phyloP scores from a whole-genome alignment of 1,284 basidiomycete species.

The Garcileccinum viscosum region DNA sequence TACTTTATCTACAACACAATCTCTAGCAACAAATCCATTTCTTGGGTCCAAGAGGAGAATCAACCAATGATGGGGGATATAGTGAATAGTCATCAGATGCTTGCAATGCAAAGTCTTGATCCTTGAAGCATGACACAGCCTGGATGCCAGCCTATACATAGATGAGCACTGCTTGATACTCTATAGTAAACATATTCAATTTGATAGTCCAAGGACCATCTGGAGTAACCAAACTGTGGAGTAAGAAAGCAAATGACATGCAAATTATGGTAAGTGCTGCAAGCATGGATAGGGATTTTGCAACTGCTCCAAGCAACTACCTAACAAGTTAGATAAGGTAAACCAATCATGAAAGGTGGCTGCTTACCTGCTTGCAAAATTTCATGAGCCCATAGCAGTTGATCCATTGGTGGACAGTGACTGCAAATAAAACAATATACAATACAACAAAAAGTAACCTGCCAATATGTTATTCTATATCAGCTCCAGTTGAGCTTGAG shows the following conservation, averaged over 20 bases:
- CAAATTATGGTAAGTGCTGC: slow-evolving; percentile 53
- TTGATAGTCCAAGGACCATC: too few species aligned
- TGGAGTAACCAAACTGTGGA: too few species aligned
- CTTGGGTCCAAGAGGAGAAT: too few species aligned
- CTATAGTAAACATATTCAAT: too few species aligned
- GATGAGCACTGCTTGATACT: too few species aligned
- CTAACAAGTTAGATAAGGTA: slow-evolving; percentile 12
- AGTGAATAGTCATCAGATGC: slow-evolving; percentile 41
- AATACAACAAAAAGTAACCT: slow-evolving; percentile 55
- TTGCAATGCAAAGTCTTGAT: slow-evolving; percentile 38
- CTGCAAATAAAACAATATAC: slow-evolving; percentile 50
- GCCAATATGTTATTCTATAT: slow-evolving; percentile 54
- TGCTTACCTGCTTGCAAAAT: slow-evolving; percentile 53
- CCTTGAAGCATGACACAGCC: too few species aligned
- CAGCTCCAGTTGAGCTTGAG: slow-evolving; percentile 22
- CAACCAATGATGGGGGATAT: slow-evolving; percentile 12
- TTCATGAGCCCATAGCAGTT: slow-evolving; percentile 53
- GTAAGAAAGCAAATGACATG: slow-evolving; percentile 59
- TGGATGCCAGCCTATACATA: too few species aligned
- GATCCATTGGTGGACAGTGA: slow-evolving; percentile 56
- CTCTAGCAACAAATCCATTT: too few species aligned
- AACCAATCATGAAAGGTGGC: slow-evolving; percentile 16
- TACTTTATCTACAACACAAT: too few species aligned
- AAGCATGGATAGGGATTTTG: slow-evolving; percentile 62
- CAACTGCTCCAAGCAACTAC: slow-evolving; percentile 49